phyloP scores from a whole-genome alignment of 2,329 filamentous ascomycete species.

The Lasiodiplodia citricola region DNA sequence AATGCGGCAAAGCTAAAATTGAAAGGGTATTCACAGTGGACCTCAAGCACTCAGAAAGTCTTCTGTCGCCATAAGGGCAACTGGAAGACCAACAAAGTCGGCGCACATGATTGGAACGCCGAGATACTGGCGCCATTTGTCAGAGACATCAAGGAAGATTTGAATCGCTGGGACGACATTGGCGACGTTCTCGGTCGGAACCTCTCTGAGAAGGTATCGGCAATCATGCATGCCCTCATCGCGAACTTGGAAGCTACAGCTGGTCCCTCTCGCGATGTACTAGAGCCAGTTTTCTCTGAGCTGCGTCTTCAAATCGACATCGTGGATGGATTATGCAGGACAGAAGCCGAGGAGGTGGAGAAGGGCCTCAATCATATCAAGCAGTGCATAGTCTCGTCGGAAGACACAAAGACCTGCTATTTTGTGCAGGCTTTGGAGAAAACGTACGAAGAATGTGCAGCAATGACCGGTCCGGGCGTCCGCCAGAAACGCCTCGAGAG shows the following conservation, averaged over 20 bases:
- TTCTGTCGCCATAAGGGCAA: conserved; percentile 3
- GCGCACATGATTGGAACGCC: conserved; percentile 17
- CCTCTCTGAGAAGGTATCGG: background rate
- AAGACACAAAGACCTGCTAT: conserved; percentile 24
- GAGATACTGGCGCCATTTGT: conserved; percentile 17
- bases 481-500: background rate
- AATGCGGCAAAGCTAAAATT: background rate
- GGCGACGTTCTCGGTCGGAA: background rate
- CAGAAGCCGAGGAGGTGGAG: conserved; percentile 18
- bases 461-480: background rate
- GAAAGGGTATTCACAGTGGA: background rate
- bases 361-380: background rate
- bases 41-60: background rate
- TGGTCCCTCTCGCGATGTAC: background rate
- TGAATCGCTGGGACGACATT: conserved; percentile 4
- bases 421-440: conserved; percentile 29
- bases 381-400: background rate
- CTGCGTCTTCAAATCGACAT: conserved; percentile 28
- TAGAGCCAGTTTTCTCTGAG: background rate
- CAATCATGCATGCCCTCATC: background rate
- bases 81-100: conserved; percentile 5
- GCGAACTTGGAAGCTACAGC: background rate
- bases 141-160: background rate
- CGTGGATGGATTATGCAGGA: conserved; percentile 1
- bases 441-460: conserved; percentile 27